Percentiles rank a stretch among this genome's conserved stretches.
Conservation (phyloP, 495 filamentous ascomycete species). For the Clohesyomyces aquaticus region DNA sequence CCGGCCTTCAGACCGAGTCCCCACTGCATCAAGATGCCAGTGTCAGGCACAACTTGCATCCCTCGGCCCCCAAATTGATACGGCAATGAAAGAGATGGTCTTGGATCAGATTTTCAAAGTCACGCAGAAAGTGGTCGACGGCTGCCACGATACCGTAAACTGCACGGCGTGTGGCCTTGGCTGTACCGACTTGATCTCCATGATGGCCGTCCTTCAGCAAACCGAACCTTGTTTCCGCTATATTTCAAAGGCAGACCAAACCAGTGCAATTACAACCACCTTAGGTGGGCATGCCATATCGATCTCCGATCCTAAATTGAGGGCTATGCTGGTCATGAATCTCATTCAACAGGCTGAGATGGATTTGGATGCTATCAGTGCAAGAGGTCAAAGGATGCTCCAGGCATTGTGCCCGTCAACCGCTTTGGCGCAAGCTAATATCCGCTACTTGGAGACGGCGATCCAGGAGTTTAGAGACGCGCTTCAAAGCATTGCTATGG, state of each 20-base stretch:
- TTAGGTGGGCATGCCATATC: constrained; percentile 2
- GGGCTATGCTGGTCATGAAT: constrained; percentile 8
- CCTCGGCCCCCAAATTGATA: background rate
- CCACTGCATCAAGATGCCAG: constrained; percentile 1
- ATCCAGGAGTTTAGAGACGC: background rate
- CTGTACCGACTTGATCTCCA: constrained; percentile 8
- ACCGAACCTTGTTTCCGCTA: constrained; percentile 6
- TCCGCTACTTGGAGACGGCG: background rate
- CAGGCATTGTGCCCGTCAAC: background rate
- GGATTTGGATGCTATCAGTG: constrained; percentile 10
- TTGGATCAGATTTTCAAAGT: background rate
- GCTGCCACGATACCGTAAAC: background rate
- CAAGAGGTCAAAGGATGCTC: constrained; percentile 1
- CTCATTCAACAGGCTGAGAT: background rate
- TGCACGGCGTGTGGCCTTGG: constrained; percentile 1
- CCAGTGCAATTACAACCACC: background rate
- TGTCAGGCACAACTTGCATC: background rate
- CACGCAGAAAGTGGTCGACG: background rate
- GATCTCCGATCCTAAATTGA: constrained; percentile 1
- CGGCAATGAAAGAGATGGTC: background rate
- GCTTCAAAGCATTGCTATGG: background rate
- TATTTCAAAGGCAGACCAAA: background rate
- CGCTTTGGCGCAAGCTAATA: background rate
- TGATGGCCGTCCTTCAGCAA: constrained; percentile 4
- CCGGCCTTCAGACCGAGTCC: background rate